Evolutionary conservation across 345 rosid species (phyloP).

Genomic region (Citropsis articulata): DNA sequence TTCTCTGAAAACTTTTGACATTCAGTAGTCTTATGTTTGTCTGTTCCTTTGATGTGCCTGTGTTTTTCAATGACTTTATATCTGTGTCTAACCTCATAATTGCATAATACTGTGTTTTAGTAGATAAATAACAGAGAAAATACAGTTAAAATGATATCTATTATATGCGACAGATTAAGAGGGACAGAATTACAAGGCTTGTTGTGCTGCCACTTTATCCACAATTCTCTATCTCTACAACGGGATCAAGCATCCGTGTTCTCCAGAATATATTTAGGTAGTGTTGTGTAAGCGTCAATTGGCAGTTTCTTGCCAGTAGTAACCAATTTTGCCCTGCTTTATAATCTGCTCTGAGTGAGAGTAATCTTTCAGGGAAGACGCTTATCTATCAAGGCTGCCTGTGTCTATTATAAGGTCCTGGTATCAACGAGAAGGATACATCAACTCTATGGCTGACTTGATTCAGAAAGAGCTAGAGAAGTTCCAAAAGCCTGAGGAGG

Average conservation of each 20-base stretch:
- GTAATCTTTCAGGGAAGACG: conserved; percentile 62
- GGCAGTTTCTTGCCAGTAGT: neutral
- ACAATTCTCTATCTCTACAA: conserved; percentile 89
- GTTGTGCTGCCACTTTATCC: conserved; percentile 98
- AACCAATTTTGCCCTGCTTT: neutral
- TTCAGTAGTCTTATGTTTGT: neutral
- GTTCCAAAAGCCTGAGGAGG: conserved; percentile 78
- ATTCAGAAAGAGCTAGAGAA: conserved; percentile 64
- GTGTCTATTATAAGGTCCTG: conserved; percentile 77
- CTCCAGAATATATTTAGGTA: conserved; percentile 71
- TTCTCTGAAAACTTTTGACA: neutral
- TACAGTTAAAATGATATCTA: neutral
- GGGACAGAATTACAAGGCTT: conserved; percentile 74
- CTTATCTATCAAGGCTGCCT: conserved; percentile 66
- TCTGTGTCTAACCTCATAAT: neutral
- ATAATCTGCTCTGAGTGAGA: conserved; percentile 13
- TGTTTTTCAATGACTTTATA: neutral
- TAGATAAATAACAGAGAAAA: neutral
- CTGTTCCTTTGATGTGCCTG: neutral
- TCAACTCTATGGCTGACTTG: conserved; percentile 85
- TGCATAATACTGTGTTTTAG: neutral
- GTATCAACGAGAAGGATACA: conserved; percentile 84
- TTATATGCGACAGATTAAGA: conserved; percentile 56
- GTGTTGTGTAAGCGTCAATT: neutral
- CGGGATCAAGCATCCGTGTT: conserved; percentile 89